Base-by-base conservation (phyloP, 306 rosid genomes). In the Geum urbanum region DNA sequence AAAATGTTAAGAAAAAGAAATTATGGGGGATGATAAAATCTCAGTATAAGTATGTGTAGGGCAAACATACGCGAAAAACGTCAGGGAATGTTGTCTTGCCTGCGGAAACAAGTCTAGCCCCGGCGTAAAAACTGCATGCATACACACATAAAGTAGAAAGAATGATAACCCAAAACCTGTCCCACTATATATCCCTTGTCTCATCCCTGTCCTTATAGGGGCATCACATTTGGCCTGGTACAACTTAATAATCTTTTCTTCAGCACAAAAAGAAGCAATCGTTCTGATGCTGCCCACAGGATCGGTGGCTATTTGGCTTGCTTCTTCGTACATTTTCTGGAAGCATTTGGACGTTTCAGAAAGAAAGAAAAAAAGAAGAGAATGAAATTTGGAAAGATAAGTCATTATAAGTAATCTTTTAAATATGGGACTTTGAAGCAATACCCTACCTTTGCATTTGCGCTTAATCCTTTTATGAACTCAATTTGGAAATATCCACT, bases 241-340 rank as follows among this genome's bases (percentile, higher is more conserved):
- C 63, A 84, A 63, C 44, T 82, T 78, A 88, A 86, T 86, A 81
- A 91, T 84, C 76, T 85, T 87, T 73, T 85, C 91, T 79, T 91
- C 91, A 5, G 97, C 96, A 84, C 96, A 85, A 76, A 89, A 89
- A 58, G 96, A 77, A 8, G 97, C 85, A 70, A 91, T 84, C 53
- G 91, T 91, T 74, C 96, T 77, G 43, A 91, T 91, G 67, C 87
- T 88, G 66, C 96, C 89, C 8, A 85, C 96, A 6, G 96, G 92
- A 53, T 88, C 92, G 52, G 68, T 91, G 2, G 88, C 96, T 14
- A 87, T 78, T 73, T 89, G 87, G 73, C 96, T 91, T 20, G 97
- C 97, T 58, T 84, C 96, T 78, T 89, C 97, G 22, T 89, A 87
- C 79, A 87, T 82, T 82, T 80, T 80, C 97, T 89, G 71, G 66